phyloP scores from a whole-genome alignment of 768 basidiomycete species.

The Vararia minispora region DNA sequence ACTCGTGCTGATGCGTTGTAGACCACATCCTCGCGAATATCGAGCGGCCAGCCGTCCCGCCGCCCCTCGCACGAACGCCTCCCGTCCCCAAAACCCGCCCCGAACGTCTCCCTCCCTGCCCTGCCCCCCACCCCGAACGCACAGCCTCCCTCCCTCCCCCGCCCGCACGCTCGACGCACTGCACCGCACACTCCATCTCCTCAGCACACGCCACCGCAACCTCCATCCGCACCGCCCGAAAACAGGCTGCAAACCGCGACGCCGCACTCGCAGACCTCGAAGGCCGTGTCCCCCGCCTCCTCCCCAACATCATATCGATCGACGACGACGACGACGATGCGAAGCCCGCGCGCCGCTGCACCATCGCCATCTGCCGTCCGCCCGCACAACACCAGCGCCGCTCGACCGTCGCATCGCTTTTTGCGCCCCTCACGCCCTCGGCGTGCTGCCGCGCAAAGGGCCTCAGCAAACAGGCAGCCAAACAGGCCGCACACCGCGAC shows the following conservation, averaged over 20 bases:
- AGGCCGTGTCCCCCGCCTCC: constrained; percentile 65
- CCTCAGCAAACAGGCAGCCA: too few relatives aligned
- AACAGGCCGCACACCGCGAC: constrained; percentile 84
- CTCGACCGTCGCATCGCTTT: too few relatives aligned
- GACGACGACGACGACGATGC: constrained; percentile 48
- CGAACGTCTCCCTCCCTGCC: constrained; percentile 51
- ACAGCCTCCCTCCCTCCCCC: too few relatives aligned
- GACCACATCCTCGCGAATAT: constrained; percentile 71
- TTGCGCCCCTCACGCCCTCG: constrained; percentile 91
- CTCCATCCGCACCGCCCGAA: too few relatives aligned
- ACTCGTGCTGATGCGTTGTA: constrained; percentile 19
- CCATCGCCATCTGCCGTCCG: constrained; percentile 1
- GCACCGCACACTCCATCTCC: too few relatives aligned
- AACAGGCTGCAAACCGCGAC: constrained; percentile 77
- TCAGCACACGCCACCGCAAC: too few relatives aligned
- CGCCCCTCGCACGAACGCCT: constrained; percentile 71
- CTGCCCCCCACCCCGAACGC: too few relatives aligned
- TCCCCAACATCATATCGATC: constrained; percentile 87
- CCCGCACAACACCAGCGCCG: too few relatives aligned
- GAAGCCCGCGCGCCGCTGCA: constrained; percentile 12
- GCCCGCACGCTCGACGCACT: too few relatives aligned
- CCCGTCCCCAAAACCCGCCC: constrained; percentile 90
- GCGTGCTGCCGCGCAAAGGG: constrained; percentile 59
- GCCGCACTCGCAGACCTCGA: constrained; percentile 61
- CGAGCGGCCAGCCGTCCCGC: constrained; percentile 76